Base-by-base conservation (phyloP, 139 green algal species). In the Coccomyxa sp. region DNA sequence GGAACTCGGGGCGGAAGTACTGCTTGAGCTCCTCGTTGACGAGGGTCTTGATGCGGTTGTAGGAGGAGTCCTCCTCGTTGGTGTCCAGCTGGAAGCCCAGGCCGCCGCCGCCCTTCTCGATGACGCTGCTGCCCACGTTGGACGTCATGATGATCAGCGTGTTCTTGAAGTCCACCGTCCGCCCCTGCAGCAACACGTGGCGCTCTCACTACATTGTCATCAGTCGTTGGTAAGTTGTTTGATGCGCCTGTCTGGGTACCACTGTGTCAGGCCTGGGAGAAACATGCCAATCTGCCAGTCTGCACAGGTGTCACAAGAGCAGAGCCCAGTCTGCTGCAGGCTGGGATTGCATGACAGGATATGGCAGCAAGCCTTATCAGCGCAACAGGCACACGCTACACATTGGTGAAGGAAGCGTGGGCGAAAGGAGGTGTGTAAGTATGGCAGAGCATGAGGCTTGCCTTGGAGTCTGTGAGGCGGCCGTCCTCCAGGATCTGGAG, bases 161-260 rank as follows among this genome's bases (percentile, higher is more conserved):
- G 92, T 99, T 99, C 89, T 99, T 99, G 91, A 99, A 99, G 90
- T 99, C 94, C 37, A 99, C 95, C 0, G 91, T 96, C 74, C 96
- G 91, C 40, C 96, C 96, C 79, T 82, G 79, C 69, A 79, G 14
- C 6, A 70, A 18, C 3, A 73, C 14, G 7, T 33, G 14, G 14
- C 50, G 18, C 14, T 14, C 14, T n/a, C 50, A 68, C n/a, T n/a
- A n/a, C n/a, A n/a, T n/a, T n/a, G n/a, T n/a, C n/a, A n/a, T n/a
- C n/a, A n/a, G n/a, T n/a, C n/a, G n/a, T n/a, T n/a, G n/a, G n/a
- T n/a, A n/a, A n/a, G n/a, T n/a, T n/a, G n/a, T n/a, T n/a, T n/a
- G n/a, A n/a, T n/a, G n/a, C n/a, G n/a, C n/a, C n/a, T n/a, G n/a
- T n/a, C n/a, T n/a, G n/a, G n/a, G n/a, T n/a, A n/a, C n/a, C n/a